Conservation (phyloP, 768 basidiomycete genomes). For the Tricholoma sp. region DNA sequence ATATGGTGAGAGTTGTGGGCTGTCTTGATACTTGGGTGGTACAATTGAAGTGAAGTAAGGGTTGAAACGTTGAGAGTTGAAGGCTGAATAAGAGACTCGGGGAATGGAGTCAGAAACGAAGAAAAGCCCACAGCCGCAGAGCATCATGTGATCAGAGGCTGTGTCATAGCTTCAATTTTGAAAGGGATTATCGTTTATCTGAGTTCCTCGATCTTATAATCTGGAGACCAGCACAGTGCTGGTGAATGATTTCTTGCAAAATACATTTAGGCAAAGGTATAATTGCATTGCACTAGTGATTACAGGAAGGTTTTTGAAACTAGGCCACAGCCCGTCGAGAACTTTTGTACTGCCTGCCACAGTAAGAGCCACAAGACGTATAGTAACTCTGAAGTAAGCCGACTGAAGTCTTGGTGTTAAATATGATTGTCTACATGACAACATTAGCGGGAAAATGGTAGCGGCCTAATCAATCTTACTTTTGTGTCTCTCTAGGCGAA, state of each 20-base stretch:
- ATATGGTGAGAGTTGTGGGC: slow-evolving; percentile 29
- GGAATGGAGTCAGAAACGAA: neutral
- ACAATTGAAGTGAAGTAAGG: slow-evolving; percentile 10
- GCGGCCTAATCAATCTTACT: neutral
- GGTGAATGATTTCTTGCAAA: too few relatives aligned
- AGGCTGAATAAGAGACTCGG: neutral
- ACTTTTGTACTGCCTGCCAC: neutral
- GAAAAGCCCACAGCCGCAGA: neutral
- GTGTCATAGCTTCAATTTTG: neutral
- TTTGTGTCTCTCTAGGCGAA: too few relatives aligned
- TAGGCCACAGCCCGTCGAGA: neutral
- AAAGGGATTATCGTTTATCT: too few relatives aligned
- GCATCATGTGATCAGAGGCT: neutral
- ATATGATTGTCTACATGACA: neutral
- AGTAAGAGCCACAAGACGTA: neutral
- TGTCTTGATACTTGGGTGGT: slow-evolving; percentile 11
- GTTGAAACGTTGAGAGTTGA: neutral
- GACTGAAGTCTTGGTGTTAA: neutral
- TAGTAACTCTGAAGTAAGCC: neutral
- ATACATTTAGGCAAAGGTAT: neutral
- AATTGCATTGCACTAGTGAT: neutral
- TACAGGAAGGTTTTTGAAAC: neutral
- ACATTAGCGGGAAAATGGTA: neutral
- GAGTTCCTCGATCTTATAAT: too few relatives aligned
- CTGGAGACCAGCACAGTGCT: too few relatives aligned